Evolutionary conservation across 2,329 filamentous ascomycete species (phyloP).

Genomic region (Calonectria multiphialidica): DNA sequence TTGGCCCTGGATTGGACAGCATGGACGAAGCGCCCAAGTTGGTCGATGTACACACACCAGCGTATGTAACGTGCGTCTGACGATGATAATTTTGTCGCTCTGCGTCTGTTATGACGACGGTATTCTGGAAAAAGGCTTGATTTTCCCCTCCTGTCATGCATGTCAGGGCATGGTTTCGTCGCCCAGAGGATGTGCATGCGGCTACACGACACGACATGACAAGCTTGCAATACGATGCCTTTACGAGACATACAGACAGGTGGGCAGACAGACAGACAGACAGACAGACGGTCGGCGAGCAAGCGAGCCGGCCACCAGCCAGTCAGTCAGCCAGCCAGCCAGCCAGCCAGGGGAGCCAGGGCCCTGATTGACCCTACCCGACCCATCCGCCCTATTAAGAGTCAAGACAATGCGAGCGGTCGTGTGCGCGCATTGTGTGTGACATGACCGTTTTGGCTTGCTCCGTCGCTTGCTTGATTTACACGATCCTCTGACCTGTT

Average conservation of each 20-base stretch:
- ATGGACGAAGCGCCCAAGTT: neutral
- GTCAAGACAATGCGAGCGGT: slow-evolving; percentile 2
- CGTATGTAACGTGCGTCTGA: slow-evolving; percentile 9
- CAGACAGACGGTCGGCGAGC: slow-evolving; percentile 9
- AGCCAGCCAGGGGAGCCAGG: slow-evolving; percentile 1
- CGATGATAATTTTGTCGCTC: neutral
- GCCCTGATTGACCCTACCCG: slow-evolving; percentile 13
- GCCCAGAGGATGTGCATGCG: neutral
- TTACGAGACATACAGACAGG: slow-evolving; percentile 1
- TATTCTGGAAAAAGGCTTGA: neutral
- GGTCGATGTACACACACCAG: slow-evolving; percentile 1
- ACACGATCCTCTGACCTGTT: neutral
- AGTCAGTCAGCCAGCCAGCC: slow-evolving; percentile 15
- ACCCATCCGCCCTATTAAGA: slow-evolving; percentile 4
- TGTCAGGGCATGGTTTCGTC: neutral
- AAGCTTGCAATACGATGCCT: neutral
- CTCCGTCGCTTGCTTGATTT: neutral
- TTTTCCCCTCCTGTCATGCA: neutral
- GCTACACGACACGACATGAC: slow-evolving; percentile 6
- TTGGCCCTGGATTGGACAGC: slow-evolving; percentile 6
- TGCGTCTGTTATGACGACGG: neutral
- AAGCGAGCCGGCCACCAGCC: slow-evolving; percentile 13
- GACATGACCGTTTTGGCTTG: slow-evolving; percentile 16
- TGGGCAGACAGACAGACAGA: too few species aligned
- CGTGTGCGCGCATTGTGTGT: slow-evolving; percentile 2